These are phyloP conservation scores for Coffea humblotiana DNA, from an alignment of 305 asterid species.

Conservation along the genomic window DNA sequence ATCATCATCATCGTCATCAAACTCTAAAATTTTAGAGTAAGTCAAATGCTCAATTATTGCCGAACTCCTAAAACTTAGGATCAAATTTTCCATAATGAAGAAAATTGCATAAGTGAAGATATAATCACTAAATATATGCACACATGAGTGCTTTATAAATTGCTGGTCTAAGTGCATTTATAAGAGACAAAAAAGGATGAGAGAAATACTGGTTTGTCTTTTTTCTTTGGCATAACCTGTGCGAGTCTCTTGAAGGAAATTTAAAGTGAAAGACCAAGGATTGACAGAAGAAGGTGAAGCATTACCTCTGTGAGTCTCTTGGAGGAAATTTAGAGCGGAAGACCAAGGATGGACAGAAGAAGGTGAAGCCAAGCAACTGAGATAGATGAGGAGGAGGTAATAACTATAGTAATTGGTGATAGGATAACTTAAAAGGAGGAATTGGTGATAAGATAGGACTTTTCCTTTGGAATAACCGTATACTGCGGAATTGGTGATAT, in stretches of 20 bases:
- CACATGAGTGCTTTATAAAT: not conserved
- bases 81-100: not conserved
- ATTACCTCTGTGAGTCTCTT: no score
- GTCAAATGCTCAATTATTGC: not conserved
- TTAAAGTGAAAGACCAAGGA: slow-evolving; percentile 24
- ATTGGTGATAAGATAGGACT: no score
- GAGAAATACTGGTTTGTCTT: slow-evolving; percentile 48
- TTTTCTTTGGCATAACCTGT: slow-evolving; percentile 82
- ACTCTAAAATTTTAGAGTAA: slow-evolving; percentile 1
- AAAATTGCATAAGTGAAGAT: not conserved
- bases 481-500: no score
- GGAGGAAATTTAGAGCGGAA: no score
- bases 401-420: no score
- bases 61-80: not conserved
- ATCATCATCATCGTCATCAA: not conserved
- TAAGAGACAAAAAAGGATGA: not conserved
- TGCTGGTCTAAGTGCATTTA: not conserved
- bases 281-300: slow-evolving; percentile 23
- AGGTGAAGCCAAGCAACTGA: no score
- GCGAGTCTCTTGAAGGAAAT: slow-evolving; percentile 31
- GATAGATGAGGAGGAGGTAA: no score
- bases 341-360: no score
- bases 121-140: not conserved
- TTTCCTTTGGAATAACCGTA: no score
- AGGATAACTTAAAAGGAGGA: no score